Conservation (phyloP, 805 yeast species). For the Metschnikowia sp. region DNA sequence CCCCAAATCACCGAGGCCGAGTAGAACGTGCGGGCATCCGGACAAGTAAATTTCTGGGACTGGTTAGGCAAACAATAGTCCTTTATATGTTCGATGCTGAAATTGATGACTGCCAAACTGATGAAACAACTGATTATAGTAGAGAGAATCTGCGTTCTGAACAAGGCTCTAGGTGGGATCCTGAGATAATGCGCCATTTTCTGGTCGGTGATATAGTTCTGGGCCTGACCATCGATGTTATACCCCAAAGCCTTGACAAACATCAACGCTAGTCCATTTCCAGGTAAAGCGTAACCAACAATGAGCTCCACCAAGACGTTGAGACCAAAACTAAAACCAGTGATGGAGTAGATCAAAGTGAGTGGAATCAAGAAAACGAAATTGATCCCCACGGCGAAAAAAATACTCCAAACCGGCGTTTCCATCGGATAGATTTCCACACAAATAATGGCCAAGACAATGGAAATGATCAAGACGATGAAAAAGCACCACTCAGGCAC, state of each 20-base stretch:
- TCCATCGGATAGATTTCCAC: constrained; percentile 38
- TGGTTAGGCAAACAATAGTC: constrained; percentile 31
- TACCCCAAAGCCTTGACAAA: constrained; percentile 46
- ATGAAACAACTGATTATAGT: constrained; percentile 40
- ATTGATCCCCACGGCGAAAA: constrained; percentile 38
- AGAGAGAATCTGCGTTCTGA: constrained; percentile 42
- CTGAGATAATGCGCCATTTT: constrained; percentile 44
- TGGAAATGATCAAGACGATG: constrained; percentile 26
- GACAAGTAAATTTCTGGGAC: constrained; percentile 34
- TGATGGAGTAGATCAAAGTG: constrained; percentile 33
- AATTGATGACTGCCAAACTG: constrained; percentile 38
- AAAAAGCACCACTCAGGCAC: constrained; percentile 45
- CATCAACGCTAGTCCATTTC: constrained; percentile 48
- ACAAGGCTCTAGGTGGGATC: constrained; percentile 36
- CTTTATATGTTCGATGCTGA: constrained; percentile 37
- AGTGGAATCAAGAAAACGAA: constrained; percentile 38
- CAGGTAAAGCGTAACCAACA: constrained; percentile 43
- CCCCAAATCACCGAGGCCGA: constrained; percentile 45
- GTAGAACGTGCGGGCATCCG: constrained; percentile 39
- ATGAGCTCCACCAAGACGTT: constrained; percentile 42
- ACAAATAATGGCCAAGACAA: constrained; percentile 37
- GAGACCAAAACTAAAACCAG: constrained; percentile 38
- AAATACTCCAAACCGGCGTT: constrained; percentile 43
- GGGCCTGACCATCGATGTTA: constrained; percentile 47
- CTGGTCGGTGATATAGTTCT: constrained; percentile 45